Conservation (phyloP, 768 basidiomycete species). For the Mycena latifolia region DNA sequence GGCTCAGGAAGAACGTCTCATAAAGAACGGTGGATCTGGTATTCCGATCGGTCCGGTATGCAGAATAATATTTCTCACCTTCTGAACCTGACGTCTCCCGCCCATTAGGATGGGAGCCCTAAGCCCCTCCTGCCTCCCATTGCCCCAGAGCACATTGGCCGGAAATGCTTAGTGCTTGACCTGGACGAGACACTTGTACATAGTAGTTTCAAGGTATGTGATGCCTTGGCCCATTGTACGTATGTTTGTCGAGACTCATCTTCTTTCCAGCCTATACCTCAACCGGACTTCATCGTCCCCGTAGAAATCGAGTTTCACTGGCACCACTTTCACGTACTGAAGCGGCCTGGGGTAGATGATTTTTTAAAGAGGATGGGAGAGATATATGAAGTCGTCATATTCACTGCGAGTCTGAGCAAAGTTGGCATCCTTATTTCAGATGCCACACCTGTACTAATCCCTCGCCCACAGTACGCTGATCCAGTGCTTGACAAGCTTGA, state of each 20-base stretch:
- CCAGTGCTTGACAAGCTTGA: constrained; percentile 98
- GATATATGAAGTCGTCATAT: constrained; percentile 97
- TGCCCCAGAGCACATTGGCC: constrained; percentile 81
- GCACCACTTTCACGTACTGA: constrained; percentile 99
- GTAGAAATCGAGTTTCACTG: constrained; percentile 99
- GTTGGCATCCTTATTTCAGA: constrained; percentile 55
- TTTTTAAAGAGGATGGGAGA: constrained; percentile 99
- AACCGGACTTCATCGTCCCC: constrained; percentile 98
- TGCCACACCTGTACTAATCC: constrained; percentile 22
- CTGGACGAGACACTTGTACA: constrained; percentile 98
- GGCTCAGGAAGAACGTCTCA: constrained; percentile 92
- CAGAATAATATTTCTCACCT: constrained; percentile 32
- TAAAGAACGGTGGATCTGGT: constrained; percentile 92
- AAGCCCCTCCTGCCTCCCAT: constrained; percentile 91
- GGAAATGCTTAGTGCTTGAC: constrained; percentile 97
- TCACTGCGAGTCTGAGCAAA: constrained; percentile 98
- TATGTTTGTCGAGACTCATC: constrained; percentile 11
- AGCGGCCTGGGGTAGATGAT: constrained; percentile 97
- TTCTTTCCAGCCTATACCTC: constrained; percentile 80
- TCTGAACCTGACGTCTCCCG: constrained; percentile 17
- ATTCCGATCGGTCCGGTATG: constrained; percentile 94
- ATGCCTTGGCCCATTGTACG: neutral
- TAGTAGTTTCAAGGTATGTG: constrained; percentile 94
- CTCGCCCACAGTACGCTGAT: constrained; percentile 86
- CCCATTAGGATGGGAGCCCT: constrained; percentile 82